Conservation (phyloP, 176 grass and related monocot genomes). For the Oryza officinalis region DNA sequence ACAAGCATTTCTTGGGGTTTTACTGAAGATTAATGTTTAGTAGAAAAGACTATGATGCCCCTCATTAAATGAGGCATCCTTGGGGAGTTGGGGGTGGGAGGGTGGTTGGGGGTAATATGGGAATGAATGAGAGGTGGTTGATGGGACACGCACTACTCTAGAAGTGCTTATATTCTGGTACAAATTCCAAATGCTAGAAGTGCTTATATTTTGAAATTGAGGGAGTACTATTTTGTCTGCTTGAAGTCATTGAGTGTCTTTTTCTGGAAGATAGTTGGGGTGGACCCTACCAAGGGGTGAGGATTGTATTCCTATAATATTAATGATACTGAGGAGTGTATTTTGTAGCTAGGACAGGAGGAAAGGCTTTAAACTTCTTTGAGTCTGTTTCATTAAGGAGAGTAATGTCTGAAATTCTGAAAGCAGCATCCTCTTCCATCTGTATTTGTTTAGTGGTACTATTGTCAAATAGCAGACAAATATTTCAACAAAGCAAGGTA, state of each 20-base stretch:
- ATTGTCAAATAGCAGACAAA: neutral
- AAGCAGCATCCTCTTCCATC: neutral
- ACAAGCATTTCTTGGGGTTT: too few relatives aligned
- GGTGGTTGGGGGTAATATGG: too few relatives aligned
- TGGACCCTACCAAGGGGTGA: neutral
- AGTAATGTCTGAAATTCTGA: neutral
- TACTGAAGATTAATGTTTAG: too few relatives aligned
- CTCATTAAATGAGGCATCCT: too few relatives aligned
- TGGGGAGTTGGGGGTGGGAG: too few relatives aligned
- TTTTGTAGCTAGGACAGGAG: neutral
- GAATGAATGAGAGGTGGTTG: too few relatives aligned
- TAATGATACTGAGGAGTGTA: neutral
- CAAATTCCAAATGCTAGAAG: too few relatives aligned
- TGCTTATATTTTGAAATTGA: too few relatives aligned
- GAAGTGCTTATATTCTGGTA: too few relatives aligned
- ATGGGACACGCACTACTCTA: too few relatives aligned
- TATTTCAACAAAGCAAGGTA: neutral
- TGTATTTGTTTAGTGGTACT: neutral
- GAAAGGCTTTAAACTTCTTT: neutral
- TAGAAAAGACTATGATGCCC: too few relatives aligned
- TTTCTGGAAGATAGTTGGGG: neutral
- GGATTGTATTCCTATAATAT: neutral
- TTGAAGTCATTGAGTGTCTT: neutral
- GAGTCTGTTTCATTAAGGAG: neutral
- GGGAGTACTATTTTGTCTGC: constrained; percentile 17